phyloP scores from a whole-genome alignment of 129 eudicot genomes.

The Escallonia rubra region DNA sequence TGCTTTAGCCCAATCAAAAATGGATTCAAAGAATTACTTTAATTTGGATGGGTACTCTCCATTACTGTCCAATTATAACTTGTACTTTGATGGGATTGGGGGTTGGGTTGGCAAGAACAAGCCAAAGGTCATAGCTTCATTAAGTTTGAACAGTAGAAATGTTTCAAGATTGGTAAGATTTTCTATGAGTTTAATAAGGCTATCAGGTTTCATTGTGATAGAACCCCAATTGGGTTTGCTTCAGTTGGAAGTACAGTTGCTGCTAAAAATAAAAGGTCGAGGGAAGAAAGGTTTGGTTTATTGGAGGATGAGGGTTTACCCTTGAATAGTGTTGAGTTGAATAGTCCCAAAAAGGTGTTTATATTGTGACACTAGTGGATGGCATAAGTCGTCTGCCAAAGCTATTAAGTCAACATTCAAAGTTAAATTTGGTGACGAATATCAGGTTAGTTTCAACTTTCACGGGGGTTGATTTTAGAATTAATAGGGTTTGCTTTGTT shows the following conservation, averaged over 20 bases:
- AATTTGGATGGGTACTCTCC: constrained; percentile 41
- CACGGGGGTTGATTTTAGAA: neutral
- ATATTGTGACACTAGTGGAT: constrained; percentile 97
- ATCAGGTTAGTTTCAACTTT: constrained; percentile 51
- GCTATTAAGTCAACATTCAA: constrained; percentile 84
- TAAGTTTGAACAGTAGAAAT: constrained; percentile 49
- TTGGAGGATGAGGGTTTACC: constrained; percentile 53
- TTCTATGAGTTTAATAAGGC: constrained; percentile 59
- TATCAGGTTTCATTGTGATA: constrained; percentile 76
- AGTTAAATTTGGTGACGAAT: constrained; percentile 79
- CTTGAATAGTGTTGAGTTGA: constrained; percentile 37
- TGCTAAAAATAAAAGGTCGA: constrained; percentile 34
- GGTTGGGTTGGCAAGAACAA: constrained; percentile 10
- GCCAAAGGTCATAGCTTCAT: constrained; percentile 41
- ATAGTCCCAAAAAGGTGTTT: constrained; percentile 63
- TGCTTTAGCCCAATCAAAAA: no score
- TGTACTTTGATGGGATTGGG: constrained; percentile 33
- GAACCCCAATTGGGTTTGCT: constrained; percentile 66
- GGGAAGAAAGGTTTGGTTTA: constrained; percentile 49
- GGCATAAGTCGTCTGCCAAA: constrained; percentile 95
- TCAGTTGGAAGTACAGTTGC: constrained; percentile 29
- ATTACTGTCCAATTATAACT: constrained; percentile 23
- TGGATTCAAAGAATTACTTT: constrained; percentile 4
- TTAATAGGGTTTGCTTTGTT: constrained; percentile 12
- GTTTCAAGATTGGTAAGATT: constrained; percentile 35